Conservation (phyloP, 2,329 filamentous ascomycete genomes). For the Falciphora oryzae region DNA sequence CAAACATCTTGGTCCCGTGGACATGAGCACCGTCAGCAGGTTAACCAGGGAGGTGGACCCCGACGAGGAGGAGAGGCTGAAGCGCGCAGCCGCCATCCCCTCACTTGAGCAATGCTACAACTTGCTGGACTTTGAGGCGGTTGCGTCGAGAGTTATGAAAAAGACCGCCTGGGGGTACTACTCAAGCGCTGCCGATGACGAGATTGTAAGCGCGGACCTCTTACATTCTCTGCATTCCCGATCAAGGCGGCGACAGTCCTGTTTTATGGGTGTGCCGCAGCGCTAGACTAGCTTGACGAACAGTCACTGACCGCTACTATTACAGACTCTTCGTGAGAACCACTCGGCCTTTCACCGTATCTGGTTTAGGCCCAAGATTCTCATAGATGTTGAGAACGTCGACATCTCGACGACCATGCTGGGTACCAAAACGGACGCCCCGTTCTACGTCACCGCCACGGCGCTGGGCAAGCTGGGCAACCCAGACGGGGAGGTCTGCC, state of each 20-base stretch:
- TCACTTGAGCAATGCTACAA: slow-evolving; percentile 86
- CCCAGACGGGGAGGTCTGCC: slow-evolving; percentile 85
- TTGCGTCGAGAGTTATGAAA: slow-evolving; percentile 88
- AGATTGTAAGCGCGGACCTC: slow-evolving; percentile 56
- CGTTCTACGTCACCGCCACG: slow-evolving; percentile 95
- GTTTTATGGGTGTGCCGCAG: too few species aligned
- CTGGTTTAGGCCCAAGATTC: slow-evolving; percentile 86
- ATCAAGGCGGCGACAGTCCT: not conserved
- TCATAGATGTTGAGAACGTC: slow-evolving; percentile 83
- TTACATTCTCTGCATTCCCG: not conserved
- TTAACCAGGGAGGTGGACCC: slow-evolving; percentile 62
- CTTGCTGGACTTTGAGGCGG: slow-evolving; percentile 90
- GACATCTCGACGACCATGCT: slow-evolving; percentile 92
- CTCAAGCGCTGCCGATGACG: slow-evolving; percentile 84
- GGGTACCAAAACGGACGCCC: slow-evolving; percentile 73
- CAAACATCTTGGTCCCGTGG: slow-evolving; percentile 84
- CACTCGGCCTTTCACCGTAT: slow-evolving; percentile 95
- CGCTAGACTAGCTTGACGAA: not conserved
- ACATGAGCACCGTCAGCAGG: slow-evolving; percentile 72
- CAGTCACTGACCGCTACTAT: slow-evolving; percentile 12
- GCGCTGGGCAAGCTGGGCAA: slow-evolving; percentile 93
- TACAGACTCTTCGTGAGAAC: slow-evolving; percentile 87
- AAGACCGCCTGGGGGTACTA: slow-evolving; percentile 98
- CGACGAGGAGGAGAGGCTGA: slow-evolving; percentile 58
- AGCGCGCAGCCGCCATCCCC: slow-evolving; percentile 71